Base-by-base conservation (phyloP, 2,329 filamentous ascomycete species). In the Ascochyta koolunga region DNA sequence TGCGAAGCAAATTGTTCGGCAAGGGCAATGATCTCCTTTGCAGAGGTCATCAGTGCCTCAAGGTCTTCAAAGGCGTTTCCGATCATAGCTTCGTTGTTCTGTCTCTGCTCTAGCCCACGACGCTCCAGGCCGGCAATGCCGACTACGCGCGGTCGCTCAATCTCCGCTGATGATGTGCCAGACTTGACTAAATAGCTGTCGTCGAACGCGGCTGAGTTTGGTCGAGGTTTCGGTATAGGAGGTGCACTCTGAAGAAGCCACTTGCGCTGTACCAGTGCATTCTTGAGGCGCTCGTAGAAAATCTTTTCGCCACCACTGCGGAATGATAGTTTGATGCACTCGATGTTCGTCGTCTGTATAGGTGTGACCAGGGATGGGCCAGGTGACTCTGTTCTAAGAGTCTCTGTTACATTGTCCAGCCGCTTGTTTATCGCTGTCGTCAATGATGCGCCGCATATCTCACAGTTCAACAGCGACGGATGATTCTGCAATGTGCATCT, bases 401-500 rank as follows among this genome's bases (percentile, higher is more conserved):
- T 70, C 15, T 68, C 60, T 40, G 68, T 69, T 15, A 72, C 67
- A 19, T 78, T 71, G 19, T 77, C 70, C 18, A 78, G 78, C 25
- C 75, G 77, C 66, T 64, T 78, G 58, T 67, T 74, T 48, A 39
- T 76, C 74, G 82, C 61, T 13, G 85, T 85, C 43, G 86, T 77
- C 3, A 97, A 78, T 7, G 91, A 83, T 0, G 88, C 90, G 11
- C 91, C 91, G 67, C 95, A 99, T 46, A 99, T 92, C 75, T 99
- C 95, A 68, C 95, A 99, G 5, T 87, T 85, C 11, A 86, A 77
- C 11, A 99, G 78, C 3, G 91, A 96, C 1, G 92, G 91, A 69
- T 98, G 91, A 64, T 99, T 99, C 33, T 89, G 82, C 68, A 98
- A 98, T 1, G 95, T 99, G 71, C 95, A 99, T 57, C 95, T 83